Evolutionary conservation across 257 asterid genomes (phyloP).

Genomic region (Solanum stenotomum): DNA sequence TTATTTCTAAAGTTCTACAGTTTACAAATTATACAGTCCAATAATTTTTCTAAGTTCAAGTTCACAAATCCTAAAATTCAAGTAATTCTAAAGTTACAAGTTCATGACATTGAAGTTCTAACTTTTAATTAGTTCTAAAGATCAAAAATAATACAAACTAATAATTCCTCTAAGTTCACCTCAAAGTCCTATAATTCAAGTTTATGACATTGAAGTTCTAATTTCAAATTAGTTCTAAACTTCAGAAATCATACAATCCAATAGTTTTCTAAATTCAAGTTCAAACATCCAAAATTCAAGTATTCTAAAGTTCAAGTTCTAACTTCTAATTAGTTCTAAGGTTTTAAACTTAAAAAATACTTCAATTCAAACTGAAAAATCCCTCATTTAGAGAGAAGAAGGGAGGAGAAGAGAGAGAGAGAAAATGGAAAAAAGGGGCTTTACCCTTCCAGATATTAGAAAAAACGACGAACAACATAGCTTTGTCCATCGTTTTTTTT

Average conservation of each 20-base stretch:
- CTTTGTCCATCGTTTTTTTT: background rate
- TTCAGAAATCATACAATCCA: background rate
- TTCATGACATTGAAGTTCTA: background rate
- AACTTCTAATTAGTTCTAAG: background rate
- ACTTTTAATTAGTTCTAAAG: background rate
- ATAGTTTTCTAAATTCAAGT: too few species aligned
- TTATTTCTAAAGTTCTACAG: background rate
- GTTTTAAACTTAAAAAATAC: background rate
- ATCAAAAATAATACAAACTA: background rate
- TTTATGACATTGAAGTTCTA: background rate
- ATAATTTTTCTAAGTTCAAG: too few species aligned
- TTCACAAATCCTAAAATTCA: too few species aligned
- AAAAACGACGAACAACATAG: background rate
- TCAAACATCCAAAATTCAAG: background rate
- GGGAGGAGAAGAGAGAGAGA: background rate
- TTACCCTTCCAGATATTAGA: background rate
- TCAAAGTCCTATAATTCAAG: too few species aligned
- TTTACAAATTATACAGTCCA: background rate
- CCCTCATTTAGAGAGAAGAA: background rate
- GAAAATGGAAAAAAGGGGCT: background rate
- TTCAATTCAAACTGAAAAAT: background rate
- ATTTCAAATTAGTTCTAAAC: background rate
- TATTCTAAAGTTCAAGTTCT: background rate
- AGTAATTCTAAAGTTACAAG: too few species aligned
- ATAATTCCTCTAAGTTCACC: background rate